A percentile compares a stretch with the other conserved stretches of the same genome.
Evolutionary conservation across 768 basidiomycete genomes (phyloP).

Genomic region (Mycena sanguinolenta): DNA sequence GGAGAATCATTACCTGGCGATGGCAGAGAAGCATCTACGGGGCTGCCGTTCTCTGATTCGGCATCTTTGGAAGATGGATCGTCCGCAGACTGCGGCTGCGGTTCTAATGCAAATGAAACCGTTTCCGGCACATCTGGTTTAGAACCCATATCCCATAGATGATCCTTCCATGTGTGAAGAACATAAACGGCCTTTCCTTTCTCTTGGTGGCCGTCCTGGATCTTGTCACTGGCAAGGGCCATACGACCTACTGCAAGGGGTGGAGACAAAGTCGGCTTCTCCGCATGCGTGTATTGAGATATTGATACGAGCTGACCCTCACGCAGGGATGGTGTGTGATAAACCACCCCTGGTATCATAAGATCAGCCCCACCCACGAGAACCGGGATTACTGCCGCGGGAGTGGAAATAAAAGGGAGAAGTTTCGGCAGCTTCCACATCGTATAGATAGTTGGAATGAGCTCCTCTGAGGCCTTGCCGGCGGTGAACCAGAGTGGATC

Average conservation of each 20-base stretch:
- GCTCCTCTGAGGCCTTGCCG: conserved; percentile 74
- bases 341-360: conserved; percentile 87
- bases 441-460: conserved; percentile 87
- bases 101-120: conserved; percentile 39
- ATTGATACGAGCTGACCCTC: conserved; percentile 74
- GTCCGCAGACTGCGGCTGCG: conserved; percentile 11
- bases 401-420: conserved; percentile 60
- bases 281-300: conserved; percentile 59
- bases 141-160: conserved; percentile 80
- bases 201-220: conserved; percentile 56
- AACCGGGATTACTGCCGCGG: conserved; percentile 62
- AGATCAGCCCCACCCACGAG: conserved; percentile 87
- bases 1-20: neutral
- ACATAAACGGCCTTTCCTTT: conserved; percentile 87
- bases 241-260: conserved; percentile 85
- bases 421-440: conserved; percentile 81
- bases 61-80: neutral
- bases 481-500: conserved; percentile 86
- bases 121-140: conserved; percentile 69
- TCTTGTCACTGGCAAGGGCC: conserved; percentile 66
- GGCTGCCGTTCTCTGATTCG: conserved; percentile 18
- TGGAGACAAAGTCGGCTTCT: conserved; percentile 55
- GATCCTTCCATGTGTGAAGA: conserved; percentile 83
- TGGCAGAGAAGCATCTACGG: conserved; percentile 14
- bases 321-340: conserved; percentile 57